These are phyloP conservation scores for Cicer pinnatifidum DNA, from an alignment of 306 rosid species.

Conservation along the genomic window DNA sequence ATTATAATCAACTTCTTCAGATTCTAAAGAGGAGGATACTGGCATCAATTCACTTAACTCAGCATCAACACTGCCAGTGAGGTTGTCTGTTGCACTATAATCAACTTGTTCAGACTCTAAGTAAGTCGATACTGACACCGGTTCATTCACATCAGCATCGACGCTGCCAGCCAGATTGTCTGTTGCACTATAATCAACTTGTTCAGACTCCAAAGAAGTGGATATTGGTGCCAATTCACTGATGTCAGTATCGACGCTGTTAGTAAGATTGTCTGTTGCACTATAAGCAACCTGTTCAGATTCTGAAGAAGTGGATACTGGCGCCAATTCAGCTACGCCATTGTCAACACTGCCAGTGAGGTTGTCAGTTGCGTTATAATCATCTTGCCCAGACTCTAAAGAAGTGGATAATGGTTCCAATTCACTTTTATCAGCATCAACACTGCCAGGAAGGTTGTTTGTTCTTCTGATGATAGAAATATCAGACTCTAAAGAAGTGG, in stretches of 20 bases:
- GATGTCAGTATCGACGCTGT: not conserved
- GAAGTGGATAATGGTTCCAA: constrained; percentile 14
- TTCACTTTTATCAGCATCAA: constrained; percentile 19
- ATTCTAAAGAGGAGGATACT: constrained; percentile 27
- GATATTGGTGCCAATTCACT: constrained; percentile 14
- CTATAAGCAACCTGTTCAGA: not conserved
- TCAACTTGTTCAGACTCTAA: constrained; percentile 20
- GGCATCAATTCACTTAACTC: constrained; percentile 5
- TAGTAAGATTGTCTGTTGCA: not conserved
- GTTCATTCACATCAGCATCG: constrained; percentile 7
- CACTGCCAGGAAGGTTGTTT: constrained; percentile 27
- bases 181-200: not conserved
- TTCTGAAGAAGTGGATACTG: constrained; percentile 29
- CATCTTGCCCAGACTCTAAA: constrained; percentile 27
- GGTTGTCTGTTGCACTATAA: not conserved
- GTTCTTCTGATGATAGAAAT: not conserved
- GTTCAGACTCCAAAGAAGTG: constrained; percentile 36
- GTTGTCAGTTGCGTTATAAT: not conserved
- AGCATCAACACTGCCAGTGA: constrained; percentile 17
- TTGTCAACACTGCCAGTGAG: constrained; percentile 22
- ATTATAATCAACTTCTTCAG: not conserved
- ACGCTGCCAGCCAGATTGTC: constrained; percentile 23
- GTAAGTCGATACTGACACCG: constrained; percentile 5
- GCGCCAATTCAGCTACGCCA: not conserved
- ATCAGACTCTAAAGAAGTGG: constrained; percentile 33